A percentile compares a stretch with the other conserved stretches of the same genome.
Conservation (phyloP, 257 asterid genomes). For the Oldenlandia corymbosa region DNA sequence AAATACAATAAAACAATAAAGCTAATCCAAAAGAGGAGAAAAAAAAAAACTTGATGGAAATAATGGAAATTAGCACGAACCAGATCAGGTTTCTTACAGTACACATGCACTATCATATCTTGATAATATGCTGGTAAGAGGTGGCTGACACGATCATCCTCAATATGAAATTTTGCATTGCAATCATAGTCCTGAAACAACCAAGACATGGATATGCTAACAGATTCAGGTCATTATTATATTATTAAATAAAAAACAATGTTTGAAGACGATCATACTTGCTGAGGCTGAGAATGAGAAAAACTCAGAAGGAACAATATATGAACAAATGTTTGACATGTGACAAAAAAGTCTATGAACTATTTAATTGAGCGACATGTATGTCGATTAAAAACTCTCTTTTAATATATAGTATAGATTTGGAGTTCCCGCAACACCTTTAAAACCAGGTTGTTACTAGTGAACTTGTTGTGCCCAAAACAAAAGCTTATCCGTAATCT, state of each 20-base stretch:
- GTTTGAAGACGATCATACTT: too few relatives aligned
- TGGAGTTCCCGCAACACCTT: background rate
- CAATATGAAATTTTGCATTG: constrained; percentile 35
- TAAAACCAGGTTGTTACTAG: background rate
- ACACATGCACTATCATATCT: constrained; percentile 82
- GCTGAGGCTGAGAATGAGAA: background rate
- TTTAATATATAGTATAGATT: too few relatives aligned
- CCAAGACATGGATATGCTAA: too few relatives aligned
- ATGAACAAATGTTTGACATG: constrained; percentile 2
- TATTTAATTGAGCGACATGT: background rate
- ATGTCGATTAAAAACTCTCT: too few relatives aligned
- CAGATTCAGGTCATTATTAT: too few relatives aligned
- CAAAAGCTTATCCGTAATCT: background rate
- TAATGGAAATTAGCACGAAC: constrained; percentile 23
- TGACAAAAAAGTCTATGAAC: constrained; percentile 2
- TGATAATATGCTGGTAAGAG: constrained; percentile 73
- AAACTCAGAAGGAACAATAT: constrained; percentile 20
- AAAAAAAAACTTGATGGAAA: background rate
- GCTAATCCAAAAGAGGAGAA: background rate
- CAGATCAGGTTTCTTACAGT: constrained; percentile 65
- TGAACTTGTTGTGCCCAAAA: too few relatives aligned
- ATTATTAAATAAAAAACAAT: too few relatives aligned
- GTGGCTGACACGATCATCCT: constrained; percentile 62
- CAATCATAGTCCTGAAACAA: constrained; percentile 57
- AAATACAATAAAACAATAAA: too few relatives aligned